phyloP scores from a whole-genome alignment of 1,284 basidiomycete genomes.

The Anthracocystis panici-leucophaei region DNA sequence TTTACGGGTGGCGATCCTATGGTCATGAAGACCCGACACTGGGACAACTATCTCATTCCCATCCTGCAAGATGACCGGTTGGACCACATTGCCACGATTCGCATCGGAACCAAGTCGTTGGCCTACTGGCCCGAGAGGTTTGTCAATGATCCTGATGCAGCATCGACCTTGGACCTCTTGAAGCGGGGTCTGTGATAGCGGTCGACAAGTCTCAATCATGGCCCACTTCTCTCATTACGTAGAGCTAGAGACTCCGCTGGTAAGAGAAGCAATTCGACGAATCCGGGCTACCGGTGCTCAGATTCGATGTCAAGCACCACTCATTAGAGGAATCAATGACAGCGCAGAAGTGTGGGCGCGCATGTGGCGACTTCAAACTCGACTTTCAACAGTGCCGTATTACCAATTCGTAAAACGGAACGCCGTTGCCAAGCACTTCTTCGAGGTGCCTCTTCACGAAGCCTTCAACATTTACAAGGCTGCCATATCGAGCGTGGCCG shows the following conservation, averaged over 20 bases:
- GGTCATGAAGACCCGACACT: slow-evolving; percentile 14
- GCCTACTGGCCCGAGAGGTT: slow-evolving; percentile 14
- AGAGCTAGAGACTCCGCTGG: slow-evolving; percentile 7
- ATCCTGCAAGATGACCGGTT: neutral
- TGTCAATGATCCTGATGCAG: slow-evolving; percentile 8
- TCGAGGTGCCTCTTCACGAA: slow-evolving; percentile 6
- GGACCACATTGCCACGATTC: slow-evolving; percentile 5
- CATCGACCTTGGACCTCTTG: slow-evolving; percentile 8
- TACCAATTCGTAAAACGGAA: slow-evolving; percentile 10
- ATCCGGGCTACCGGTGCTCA: slow-evolving; percentile 7
- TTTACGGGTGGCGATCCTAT: slow-evolving; percentile 16
- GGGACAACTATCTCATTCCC: slow-evolving; percentile 6
- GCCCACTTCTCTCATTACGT: slow-evolving; percentile 5
- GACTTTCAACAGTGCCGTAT: slow-evolving; percentile 4
- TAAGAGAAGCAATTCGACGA: slow-evolving; percentile 3
- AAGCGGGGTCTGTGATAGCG: slow-evolving; percentile 5
- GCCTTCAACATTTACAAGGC: slow-evolving; percentile 13
- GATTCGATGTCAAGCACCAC: slow-evolving; percentile 13
- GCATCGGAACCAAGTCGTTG: slow-evolving; percentile 13
- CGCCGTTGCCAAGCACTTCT: slow-evolving; percentile 10
- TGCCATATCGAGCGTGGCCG: slow-evolving; percentile 7
- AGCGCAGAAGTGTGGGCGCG: slow-evolving; percentile 1
- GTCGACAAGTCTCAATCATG: slow-evolving; percentile 13
- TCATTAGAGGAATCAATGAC: slow-evolving; percentile 14
- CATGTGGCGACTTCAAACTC: slow-evolving; percentile 8